phyloP scores from a whole-genome alignment of 2,329 filamentous ascomycete species.

The Colletotrichum orbiculare region DNA sequence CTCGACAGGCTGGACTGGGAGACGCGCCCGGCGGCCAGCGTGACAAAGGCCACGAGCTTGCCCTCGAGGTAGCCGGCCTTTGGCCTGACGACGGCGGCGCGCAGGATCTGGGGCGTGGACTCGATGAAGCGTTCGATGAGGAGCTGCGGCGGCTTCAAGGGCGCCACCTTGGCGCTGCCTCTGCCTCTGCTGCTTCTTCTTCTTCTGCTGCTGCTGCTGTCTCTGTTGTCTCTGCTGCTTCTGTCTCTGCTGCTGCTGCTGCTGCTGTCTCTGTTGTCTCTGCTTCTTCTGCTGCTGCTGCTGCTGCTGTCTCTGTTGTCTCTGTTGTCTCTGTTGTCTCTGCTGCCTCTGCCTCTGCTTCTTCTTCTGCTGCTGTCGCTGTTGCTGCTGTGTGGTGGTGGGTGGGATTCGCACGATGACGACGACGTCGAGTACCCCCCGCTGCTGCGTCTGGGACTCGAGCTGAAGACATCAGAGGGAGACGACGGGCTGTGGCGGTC shows the following conservation, averaged over 20 bases:
- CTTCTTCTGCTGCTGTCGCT: too few species aligned
- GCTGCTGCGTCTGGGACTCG: constrained; percentile 32
- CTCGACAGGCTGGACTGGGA: constrained; percentile 41
- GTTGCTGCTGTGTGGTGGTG: not conserved
- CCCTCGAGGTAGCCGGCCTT: constrained; percentile 63
- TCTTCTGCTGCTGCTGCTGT: too few species aligned
- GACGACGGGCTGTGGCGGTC: constrained; percentile 15
- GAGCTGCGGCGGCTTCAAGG: constrained; percentile 12
- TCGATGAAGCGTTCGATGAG: constrained; percentile 45
- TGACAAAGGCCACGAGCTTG: constrained; percentile 60
- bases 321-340: too few species aligned
- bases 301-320: too few species aligned
- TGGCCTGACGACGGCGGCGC: constrained; percentile 56
- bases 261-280: too few species aligned
- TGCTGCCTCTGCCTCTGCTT: not conserved
- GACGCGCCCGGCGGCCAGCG: constrained; percentile 46
- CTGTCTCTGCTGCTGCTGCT: too few species aligned
- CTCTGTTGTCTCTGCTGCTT: too few species aligned
- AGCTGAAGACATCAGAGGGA: constrained; percentile 38
- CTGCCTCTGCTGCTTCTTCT: too few species aligned
- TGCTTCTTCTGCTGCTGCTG: too few species aligned
- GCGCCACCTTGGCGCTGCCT: constrained; percentile 20
- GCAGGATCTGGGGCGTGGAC: constrained; percentile 52
- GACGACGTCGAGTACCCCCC: constrained; percentile 25
- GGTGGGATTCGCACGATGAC: constrained; percentile 24